These are phyloP conservation scores for Hypoxylon sp. DNA, from an alignment of 2,329 filamentous ascomycete species.

Conservation along the genomic window DNA sequence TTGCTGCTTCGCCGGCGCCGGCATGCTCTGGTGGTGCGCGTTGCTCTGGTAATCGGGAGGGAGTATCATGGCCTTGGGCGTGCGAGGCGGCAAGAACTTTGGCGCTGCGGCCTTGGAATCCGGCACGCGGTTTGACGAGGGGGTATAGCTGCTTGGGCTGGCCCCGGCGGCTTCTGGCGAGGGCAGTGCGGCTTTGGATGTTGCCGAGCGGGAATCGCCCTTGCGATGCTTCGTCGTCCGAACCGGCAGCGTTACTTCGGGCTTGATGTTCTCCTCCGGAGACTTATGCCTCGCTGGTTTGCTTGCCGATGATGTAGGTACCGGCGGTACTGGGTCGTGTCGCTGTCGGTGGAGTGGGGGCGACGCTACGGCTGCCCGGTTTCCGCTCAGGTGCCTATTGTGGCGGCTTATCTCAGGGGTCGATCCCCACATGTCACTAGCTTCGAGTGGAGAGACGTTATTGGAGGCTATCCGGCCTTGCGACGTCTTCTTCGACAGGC, in stretches of 20 bases:
- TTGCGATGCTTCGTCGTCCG: slow-evolving; percentile 20
- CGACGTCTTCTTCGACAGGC: slow-evolving; percentile 27
- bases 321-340: slow-evolving; percentile 9
- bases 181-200: background rate
- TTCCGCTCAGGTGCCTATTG: slow-evolving; percentile 9
- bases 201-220: slow-evolving; percentile 15
- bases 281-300: slow-evolving; percentile 14
- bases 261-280: slow-evolving; percentile 4
- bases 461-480: slow-evolving; percentile 13
- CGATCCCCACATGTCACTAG: slow-evolving; percentile 1
- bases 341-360: slow-evolving; percentile 14
- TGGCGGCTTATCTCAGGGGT: slow-evolving; percentile 11
- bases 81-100: slow-evolving; percentile 27
- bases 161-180: background rate
- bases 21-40: slow-evolving; percentile 28
- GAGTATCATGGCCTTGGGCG: slow-evolving; percentile 44
- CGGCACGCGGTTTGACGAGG: slow-evolving; percentile 4
- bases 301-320: slow-evolving; percentile 2
- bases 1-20: slow-evolving; percentile 21
- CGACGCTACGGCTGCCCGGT: background rate
- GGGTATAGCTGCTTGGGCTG: slow-evolving; percentile 1
- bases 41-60: slow-evolving; percentile 24
- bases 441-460: background rate
- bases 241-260: slow-evolving; percentile 10
- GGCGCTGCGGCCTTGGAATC: slow-evolving; percentile 17